These are phyloP conservation scores for Truncatella angustata DNA, from an alignment of 2,329 filamentous ascomycete genomes.

Conservation along the genomic window DNA sequence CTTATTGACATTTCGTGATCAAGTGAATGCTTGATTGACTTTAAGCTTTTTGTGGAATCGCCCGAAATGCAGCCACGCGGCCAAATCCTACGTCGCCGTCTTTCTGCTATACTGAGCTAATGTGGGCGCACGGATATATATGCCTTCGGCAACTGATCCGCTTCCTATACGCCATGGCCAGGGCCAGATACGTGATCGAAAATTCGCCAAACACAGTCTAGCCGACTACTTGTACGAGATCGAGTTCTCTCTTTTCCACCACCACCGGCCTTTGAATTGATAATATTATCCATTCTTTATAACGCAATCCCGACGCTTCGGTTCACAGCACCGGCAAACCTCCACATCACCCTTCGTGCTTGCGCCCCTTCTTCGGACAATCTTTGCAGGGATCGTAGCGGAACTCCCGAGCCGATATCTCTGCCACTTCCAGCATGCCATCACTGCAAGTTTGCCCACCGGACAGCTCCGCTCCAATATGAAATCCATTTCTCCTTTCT, in stretches of 20 bases:
- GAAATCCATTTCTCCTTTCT: neutral
- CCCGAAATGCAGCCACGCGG: too few relatives aligned
- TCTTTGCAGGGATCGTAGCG: neutral
- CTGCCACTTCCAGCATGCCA: too few relatives aligned
- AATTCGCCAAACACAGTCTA: neutral
- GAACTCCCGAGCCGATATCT: neutral
- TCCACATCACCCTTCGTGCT: neutral
- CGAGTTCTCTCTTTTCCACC: neutral
- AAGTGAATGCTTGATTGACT: neutral
- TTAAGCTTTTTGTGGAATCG: too few relatives aligned
- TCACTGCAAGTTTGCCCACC: too few relatives aligned
- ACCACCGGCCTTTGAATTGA: neutral
- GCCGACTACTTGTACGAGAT: neutral
- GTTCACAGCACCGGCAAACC: neutral
- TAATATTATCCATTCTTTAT: conserved; percentile 4
- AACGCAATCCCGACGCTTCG: neutral
- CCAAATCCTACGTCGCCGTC: neutral
- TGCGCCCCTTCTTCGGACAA: neutral
- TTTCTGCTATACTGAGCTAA: neutral
- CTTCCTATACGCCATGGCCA: neutral
- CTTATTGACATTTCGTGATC: too few relatives aligned
- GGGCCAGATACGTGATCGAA: neutral
- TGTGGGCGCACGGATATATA: too few relatives aligned
- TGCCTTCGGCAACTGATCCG: neutral
- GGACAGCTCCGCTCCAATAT: neutral